These are phyloP conservation scores for Chaetoscypha palmicola DNA, from an alignment of 2,329 filamentous ascomycete species.

Conservation along the genomic window DNA sequence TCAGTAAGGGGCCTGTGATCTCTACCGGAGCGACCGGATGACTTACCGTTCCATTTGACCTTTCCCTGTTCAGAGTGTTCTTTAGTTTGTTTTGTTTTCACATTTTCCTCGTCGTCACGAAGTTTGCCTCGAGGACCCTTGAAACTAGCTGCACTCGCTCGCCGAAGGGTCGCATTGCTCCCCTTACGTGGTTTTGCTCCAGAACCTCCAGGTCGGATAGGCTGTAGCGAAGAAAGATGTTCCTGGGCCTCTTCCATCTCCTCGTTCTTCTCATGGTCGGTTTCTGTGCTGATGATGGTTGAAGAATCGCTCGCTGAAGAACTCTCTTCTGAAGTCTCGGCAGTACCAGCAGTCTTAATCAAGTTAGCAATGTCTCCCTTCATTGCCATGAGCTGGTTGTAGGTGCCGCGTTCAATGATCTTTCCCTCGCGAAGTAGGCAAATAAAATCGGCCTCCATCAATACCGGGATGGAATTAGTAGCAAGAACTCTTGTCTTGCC, in stretches of 20 bases:
- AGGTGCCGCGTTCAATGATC: conserved; percentile 82
- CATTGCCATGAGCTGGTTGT: conserved; percentile 85
- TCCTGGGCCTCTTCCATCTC: conserved; percentile 75
- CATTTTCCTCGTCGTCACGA: conserved; percentile 67
- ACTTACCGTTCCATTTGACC: conserved; percentile 74
- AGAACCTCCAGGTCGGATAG: conserved; percentile 54
- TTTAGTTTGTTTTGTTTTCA: conserved; percentile 76
- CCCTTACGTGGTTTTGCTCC: conserved; percentile 52
- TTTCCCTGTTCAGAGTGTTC: conserved; percentile 92
- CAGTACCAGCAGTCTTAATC: conserved; percentile 65
- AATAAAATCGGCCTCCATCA: conserved; percentile 85
- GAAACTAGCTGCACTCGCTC: conserved; percentile 89
- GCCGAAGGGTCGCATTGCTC: conserved; percentile 75
- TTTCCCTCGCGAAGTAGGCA: conserved; percentile 75
- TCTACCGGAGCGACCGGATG: conserved; percentile 2
- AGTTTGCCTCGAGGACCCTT: conserved; percentile 77
- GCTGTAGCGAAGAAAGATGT: conserved; percentile 64
- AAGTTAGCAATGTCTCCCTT: conserved; percentile 84
- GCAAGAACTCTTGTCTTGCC: conserved; percentile 88
- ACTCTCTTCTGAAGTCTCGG: conserved; percentile 38
- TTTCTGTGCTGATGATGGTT: conserved; percentile 47
- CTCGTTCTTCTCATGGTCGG: conserved; percentile 45
- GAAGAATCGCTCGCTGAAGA: conserved; percentile 48
- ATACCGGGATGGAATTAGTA: conserved; percentile 88
- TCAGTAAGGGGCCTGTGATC: conserved; percentile 16